Base-by-base conservation (phyloP, 495 filamentous ascomycete genomes). In the Amphirosellinia nigrospora region DNA sequence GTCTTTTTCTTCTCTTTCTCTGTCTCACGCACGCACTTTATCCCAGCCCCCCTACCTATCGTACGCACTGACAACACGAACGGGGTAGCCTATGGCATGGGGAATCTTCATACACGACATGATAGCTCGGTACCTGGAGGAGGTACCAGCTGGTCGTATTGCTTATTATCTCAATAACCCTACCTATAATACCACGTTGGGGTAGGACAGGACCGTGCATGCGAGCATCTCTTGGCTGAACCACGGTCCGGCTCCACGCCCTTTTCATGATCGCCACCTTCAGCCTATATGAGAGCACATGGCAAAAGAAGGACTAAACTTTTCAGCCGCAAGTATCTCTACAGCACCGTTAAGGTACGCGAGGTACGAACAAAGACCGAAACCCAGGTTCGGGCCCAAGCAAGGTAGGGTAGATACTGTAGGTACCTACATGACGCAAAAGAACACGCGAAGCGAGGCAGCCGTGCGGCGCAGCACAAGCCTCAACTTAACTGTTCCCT, bases 141-240 rank as follows among this genome's bases (percentile, higher is more conserved):
- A 55, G 36, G 46, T 55, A 41, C 32, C 21, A 56, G 48, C 64
- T 56, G 48, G 48, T 7, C 63, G 34, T 55, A 66, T 66, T 66
- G 63, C 63, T 66, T 66, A 56, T 56, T 58, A 55, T 43, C 50
- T 61, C 53, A 60, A 58, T 58, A 59, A 23, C 65, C 65, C 32
- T 38, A 61, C 66, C 30, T 61, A 68, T 68, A 58, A 61, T 61
- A 68, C 66, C 66, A 68, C 53, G 41, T 68, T 61, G 39, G 41
- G 38, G 52, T 59, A 60, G 19, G 56, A 26, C 41, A 41, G 52
- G 36, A 56, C 50, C 23, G 48, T 68, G 39, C 38, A 66, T 43
- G 30, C 50, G 32, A 15, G 21, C 53, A 15, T 21, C 4, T 53
- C 32, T n/a, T 48, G 11, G 38, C 38, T 21, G 8, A 3, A 41